Evolutionary conservation across 495 filamentous ascomycete species (phyloP).

Genomic region (Geopyxis carbonaria): DNA sequence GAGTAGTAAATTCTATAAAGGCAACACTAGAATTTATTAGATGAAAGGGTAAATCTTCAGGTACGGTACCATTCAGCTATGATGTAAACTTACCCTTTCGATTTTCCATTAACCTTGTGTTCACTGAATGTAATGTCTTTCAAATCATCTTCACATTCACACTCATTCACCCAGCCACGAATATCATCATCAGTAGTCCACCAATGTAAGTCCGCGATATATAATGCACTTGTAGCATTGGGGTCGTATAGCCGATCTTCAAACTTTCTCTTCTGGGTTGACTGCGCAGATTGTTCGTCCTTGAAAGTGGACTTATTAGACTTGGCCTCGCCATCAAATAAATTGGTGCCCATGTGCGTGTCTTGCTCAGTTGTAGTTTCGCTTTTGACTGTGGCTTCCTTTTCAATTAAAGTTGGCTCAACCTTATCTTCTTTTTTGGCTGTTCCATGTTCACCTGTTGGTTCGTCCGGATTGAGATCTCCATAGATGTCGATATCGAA

Average conservation of each 20-base stretch:
- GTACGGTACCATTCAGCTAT: background rate
- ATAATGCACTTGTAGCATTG: constrained; percentile 61
- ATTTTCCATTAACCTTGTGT: constrained; percentile 97
- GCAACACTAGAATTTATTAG: constrained; percentile 47
- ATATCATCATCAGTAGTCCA: constrained; percentile 94
- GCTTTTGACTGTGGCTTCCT: constrained; percentile 31
- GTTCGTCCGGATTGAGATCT: constrained; percentile 41
- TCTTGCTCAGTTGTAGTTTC: constrained; percentile 25
- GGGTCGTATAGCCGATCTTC: constrained; percentile 63
- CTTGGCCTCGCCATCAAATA: constrained; percentile 29
- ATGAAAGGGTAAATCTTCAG: background rate
- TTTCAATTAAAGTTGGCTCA: constrained; percentile 26
- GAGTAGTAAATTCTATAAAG: constrained; percentile 60
- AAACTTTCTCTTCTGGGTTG: constrained; percentile 32
- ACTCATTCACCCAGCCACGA: constrained; percentile 67
- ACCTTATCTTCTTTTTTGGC: constrained; percentile 24
- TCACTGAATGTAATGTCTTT: constrained; percentile 92
- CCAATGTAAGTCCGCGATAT: constrained; percentile 83
- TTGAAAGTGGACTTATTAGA: constrained; percentile 30
- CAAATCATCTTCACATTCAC: constrained; percentile 61
- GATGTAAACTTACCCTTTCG: constrained; percentile 61
- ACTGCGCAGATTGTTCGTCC: constrained; percentile 31
- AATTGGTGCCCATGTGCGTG: constrained; percentile 27
- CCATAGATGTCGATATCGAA: constrained; percentile 99
- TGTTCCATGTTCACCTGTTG: constrained; percentile 15